These are phyloP conservation scores for Rhododendron ovatum DNA, from an alignment of 148 eudicot species.

Conservation along the genomic window DNA sequence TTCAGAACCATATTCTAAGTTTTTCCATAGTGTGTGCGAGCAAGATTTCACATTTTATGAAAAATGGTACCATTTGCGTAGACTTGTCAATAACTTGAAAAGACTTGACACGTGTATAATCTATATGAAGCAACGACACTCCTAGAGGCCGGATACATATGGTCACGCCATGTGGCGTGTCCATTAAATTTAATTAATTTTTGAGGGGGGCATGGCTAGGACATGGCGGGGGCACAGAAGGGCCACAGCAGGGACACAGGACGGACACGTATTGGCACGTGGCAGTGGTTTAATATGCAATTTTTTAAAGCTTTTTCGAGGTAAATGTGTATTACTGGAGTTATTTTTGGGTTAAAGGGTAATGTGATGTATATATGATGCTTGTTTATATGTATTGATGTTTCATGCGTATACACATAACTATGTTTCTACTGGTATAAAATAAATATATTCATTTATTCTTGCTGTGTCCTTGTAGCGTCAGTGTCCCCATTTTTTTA, in stretches of 20 bases:
- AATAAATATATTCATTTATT: too few relatives aligned
- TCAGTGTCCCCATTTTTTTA: neutral
- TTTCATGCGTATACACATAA: neutral
- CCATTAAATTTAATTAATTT: neutral
- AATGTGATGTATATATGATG: neutral
- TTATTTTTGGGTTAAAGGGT: neutral
- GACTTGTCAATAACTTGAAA: neutral
- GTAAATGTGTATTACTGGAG: too few relatives aligned
- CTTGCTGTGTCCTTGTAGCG: neutral
- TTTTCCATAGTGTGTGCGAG: neutral
- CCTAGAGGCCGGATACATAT: too few relatives aligned
- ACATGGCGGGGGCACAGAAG: neutral
- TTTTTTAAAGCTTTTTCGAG: neutral
- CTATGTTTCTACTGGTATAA: too few relatives aligned
- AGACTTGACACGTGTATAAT: neutral
- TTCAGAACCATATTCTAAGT: neutral
- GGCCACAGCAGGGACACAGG: neutral
- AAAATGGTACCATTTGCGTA: neutral
- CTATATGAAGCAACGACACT: neutral
- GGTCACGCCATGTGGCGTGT: neutral
- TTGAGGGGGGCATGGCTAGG: neutral
- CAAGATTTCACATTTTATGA: neutral
- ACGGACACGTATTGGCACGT: too few relatives aligned
- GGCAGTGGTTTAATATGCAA: neutral
- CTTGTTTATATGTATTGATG: neutral